Evolutionary conservation across 108 stramenopile genomes (phyloP).

Genomic region (Ochromonas danica): DNA sequence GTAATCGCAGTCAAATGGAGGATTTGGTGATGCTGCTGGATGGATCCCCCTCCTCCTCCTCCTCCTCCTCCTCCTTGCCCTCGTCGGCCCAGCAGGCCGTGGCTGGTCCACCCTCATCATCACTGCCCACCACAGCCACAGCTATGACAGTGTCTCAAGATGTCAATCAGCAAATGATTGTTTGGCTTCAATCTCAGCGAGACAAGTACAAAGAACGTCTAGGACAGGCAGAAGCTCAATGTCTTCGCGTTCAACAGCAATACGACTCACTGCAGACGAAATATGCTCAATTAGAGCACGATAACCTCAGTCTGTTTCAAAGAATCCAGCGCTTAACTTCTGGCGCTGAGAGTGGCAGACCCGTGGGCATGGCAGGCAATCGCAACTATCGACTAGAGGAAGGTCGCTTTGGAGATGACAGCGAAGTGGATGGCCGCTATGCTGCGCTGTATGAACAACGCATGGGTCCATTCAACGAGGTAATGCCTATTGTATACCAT

Average conservation of each 20-base stretch:
- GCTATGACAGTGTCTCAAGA: too few species aligned
- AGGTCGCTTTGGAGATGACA: neutral
- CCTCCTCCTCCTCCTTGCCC: too few species aligned
- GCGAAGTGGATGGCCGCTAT: slow-evolving; percentile 32
- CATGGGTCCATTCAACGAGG: slow-evolving; percentile 49
- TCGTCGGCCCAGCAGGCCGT: too few species aligned
- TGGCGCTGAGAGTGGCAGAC: too few species aligned
- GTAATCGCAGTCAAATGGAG: too few species aligned
- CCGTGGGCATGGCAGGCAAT: too few species aligned
- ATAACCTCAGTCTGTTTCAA: slow-evolving; percentile 51
- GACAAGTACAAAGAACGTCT: slow-evolving; percentile 44
- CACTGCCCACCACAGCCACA: too few species aligned
- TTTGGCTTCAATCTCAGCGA: slow-evolving; percentile 39
- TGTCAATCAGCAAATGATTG: neutral
- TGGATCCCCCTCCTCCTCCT: too few species aligned
- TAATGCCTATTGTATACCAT: neutral
- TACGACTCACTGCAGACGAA: neutral
- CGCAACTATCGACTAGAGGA: neutral
- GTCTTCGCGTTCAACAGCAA: slow-evolving; percentile 34
- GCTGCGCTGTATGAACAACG: slow-evolving; percentile 48
- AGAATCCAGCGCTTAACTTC: too few species aligned
- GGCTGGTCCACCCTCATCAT: too few species aligned
- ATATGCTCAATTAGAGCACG: slow-evolving; percentile 43
- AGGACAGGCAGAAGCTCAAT: slow-evolving; percentile 42
- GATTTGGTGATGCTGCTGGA: too few species aligned